Percentiles rank a stretch among this genome's conserved stretches.
Conservation (phyloP, 2,329 filamentous ascomycete species). For the Calonectria montana region DNA sequence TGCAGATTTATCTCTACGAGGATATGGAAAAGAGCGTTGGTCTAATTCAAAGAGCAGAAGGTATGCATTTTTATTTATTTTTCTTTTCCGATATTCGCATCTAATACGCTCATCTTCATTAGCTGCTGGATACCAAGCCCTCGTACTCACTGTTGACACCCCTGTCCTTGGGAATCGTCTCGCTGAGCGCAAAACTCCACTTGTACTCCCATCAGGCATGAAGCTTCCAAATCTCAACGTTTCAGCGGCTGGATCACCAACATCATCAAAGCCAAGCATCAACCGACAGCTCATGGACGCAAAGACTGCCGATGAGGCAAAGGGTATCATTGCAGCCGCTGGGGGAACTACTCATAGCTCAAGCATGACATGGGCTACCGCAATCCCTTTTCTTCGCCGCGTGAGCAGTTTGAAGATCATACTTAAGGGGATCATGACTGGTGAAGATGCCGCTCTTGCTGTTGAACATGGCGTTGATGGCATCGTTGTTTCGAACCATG, state of each 20-base stretch:
- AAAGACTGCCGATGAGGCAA: not conserved
- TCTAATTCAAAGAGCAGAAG: not conserved
- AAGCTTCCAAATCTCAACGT: not conserved
- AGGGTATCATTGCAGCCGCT: not conserved
- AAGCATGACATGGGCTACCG: not conserved
- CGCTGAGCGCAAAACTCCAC: not conserved
- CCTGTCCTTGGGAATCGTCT: not conserved
- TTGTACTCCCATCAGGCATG: not conserved
- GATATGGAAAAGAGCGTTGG: not conserved
- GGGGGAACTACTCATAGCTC: not conserved
- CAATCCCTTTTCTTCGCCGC: not conserved
- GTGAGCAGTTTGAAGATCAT: not conserved
- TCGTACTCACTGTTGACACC: slow-evolving; percentile 1
- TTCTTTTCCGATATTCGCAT: not conserved
- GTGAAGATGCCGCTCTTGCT: not conserved
- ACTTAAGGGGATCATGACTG: not conserved
- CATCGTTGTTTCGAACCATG: not conserved
- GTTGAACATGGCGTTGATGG: not conserved
- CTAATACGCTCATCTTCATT: not conserved
- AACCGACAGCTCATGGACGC: not conserved
- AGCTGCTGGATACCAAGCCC: not conserved
- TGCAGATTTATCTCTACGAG: not conserved
- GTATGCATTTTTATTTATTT: not conserved
- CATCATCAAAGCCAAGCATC: not conserved
- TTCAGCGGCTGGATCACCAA: not conserved